Conservation (phyloP, 176 grass and related monocot genomes). For the Bonia amplexicaulis region DNA sequence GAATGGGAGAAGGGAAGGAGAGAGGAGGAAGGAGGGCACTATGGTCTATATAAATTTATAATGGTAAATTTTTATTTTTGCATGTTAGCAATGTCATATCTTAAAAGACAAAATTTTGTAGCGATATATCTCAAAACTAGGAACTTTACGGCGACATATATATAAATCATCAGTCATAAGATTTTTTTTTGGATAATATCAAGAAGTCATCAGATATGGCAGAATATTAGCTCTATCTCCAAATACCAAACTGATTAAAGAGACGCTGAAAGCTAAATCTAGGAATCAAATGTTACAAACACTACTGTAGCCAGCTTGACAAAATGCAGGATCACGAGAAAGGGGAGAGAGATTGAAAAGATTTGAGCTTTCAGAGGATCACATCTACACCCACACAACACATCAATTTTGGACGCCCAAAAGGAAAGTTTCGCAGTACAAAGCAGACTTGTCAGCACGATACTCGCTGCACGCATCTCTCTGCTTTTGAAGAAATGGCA, state of each 20-base stretch:
- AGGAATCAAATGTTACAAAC: background rate
- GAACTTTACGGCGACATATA: too few species aligned
- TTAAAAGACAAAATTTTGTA: too few species aligned
- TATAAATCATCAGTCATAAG: background rate
- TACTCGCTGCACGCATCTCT: background rate
- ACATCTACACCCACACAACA: background rate
- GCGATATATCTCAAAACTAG: too few species aligned
- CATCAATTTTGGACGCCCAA: conserved; percentile 23
- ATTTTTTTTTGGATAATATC: background rate
- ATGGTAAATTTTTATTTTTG: too few species aligned
- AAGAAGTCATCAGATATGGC: background rate
- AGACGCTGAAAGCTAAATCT: background rate
- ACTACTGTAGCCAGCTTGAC: background rate
- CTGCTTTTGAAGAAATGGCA: background rate
- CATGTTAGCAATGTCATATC: too few species aligned
- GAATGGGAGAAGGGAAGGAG: too few species aligned
- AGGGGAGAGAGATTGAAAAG: background rate
- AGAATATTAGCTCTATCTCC: background rate
- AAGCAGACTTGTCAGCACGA: background rate
- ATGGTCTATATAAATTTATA: too few species aligned
- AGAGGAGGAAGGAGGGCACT: too few species aligned
- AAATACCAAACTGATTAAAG: background rate
- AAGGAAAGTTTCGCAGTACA: conserved; percentile 21
- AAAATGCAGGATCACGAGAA: conserved; percentile 15
- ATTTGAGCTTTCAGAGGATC: conserved; percentile 18